Conservation (phyloP, 768 basidiomycete species). For the Myochromella boudieri region DNA sequence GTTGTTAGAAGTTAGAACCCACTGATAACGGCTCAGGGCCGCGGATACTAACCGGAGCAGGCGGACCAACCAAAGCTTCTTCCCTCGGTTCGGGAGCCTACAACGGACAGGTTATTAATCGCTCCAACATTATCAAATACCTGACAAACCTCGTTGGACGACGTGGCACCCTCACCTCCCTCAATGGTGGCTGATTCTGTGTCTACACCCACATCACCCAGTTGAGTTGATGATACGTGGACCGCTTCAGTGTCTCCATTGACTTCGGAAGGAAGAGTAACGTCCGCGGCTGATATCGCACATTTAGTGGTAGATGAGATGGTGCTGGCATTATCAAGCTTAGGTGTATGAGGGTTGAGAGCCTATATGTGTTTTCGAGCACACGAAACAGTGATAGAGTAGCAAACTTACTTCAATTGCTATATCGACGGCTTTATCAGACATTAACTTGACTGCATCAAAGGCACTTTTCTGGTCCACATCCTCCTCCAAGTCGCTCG, state of each 20-base stretch:
- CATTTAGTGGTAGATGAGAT: background rate
- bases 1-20: no score
- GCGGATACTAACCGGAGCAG: no score
- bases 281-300: conserved; percentile 1
- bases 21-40: no score
- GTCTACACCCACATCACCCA: background rate
- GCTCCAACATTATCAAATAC: background rate
- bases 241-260: conserved; percentile 4
- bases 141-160: conserved; percentile 10
- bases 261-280: background rate
- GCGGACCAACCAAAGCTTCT: background rate
- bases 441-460: no score
- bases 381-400: background rate
- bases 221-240: background rate
- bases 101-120: conserved; percentile 1
- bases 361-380: conserved; percentile 1
- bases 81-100: conserved; percentile 10
- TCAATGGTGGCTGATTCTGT: background rate
- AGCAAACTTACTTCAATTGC: conserved; percentile 10
- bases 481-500: conserved; percentile 7
- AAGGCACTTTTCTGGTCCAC: conserved; percentile 7
- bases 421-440: conserved; percentile 2
- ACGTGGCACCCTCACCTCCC: background rate
- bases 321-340: background rate
- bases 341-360: background rate